Base-by-base conservation (phyloP, 352 stramenopile species). In the Pythium coloratum region DNA sequence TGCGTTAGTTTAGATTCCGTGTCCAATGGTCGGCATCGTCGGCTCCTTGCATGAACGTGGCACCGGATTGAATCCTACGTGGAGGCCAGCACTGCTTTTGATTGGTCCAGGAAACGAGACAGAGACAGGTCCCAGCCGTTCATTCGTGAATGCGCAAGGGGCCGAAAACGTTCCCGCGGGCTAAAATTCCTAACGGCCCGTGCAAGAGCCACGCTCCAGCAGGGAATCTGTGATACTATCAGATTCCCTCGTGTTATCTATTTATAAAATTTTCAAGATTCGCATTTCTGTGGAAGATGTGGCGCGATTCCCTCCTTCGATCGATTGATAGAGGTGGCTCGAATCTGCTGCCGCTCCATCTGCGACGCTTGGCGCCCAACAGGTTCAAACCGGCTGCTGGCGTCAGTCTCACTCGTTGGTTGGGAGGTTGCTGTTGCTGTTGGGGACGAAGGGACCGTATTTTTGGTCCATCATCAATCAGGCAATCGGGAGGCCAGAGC, bases 211-310 rank as follows among this genome's bases (percentile, higher is more conserved):
- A 14, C 44, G 32, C 49, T 54, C n/a, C 34, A n/a, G 14, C 2
- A 53, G 12, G 14, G 61, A 67, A 67, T 67, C 61, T 61, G 40
- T 40, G 53, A 62, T 56, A 38, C 51, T 18, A 67, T 62, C 61
- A 67, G 61, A 67, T 67, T 62, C 20, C 61, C 18, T 46, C 3
- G 14, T 14, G 28, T 8, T 32, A 67, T 67, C 44, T 57, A 56
- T 55, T 67, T 62, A 56, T 67, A 67, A 32, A 67, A 40, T 47
- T 2, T 32, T 7, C 10, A 55, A 59, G 40, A 67, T 59, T 59
- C n/a, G 5, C 28, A 47, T 47, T 47, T 55, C 40, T 42, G 13
- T 53, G 18, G 12, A 28, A 14, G 12, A 32, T 13, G 16, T 20
- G 28, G 14, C 33, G 12, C 32, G 18, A 40, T 36, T 62, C 38